Base-by-base conservation (phyloP, 2,329 filamentous ascomycete species). In the Colletotrichum spinosum region DNA sequence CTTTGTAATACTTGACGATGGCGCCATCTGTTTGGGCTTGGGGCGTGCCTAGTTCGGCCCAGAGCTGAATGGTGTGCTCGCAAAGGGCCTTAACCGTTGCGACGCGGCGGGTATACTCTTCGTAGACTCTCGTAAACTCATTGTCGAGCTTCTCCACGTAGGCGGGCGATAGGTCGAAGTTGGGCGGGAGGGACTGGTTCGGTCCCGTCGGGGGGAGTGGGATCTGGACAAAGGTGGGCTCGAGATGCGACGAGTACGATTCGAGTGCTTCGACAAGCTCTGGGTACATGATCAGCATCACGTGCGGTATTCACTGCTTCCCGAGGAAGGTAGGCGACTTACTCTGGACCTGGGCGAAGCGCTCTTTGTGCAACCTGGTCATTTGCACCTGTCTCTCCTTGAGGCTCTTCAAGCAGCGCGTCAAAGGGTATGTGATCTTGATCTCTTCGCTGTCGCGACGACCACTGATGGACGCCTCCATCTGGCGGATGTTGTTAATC, bases 291-390 rank as follows among this genome's bases (percentile, higher is more conserved):
- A 67, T 71, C 46, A 72, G 71, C 42, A 34, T 11, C 38, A 11
- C 3, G 7, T 9, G 13, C 33, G 37, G 15, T 11, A 8, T 15
- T 44, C 6, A 33, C 4, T 17, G 41, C 12, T 50, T 13, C 13
- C 2, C 12, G 42, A 2, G 13, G 5, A 6, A 13, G 6, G 42
- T 5, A 41, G n/a, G 9, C 17, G 35, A 79, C 91, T 72, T 81
- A 97, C 93, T 97, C 80, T 93, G 95, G 65, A 98, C 93, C 82
- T 98, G 94, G 75, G 97, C 94, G 73, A 93, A 97, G 67, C 96
- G 91, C 79, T 98, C 94, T 69, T 89, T 90, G 78, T 99, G 94
- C 64, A 96, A 81, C 75, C 91, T 92, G 79, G 88, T 89, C 70
- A 98, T 87, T 55, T 92, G 88, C 64, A 82, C 84, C 73, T 97